These are phyloP conservation scores for Torulaspora pretoriensis DNA, from an alignment of 1,139 yeast species.

Conservation along the genomic window DNA sequence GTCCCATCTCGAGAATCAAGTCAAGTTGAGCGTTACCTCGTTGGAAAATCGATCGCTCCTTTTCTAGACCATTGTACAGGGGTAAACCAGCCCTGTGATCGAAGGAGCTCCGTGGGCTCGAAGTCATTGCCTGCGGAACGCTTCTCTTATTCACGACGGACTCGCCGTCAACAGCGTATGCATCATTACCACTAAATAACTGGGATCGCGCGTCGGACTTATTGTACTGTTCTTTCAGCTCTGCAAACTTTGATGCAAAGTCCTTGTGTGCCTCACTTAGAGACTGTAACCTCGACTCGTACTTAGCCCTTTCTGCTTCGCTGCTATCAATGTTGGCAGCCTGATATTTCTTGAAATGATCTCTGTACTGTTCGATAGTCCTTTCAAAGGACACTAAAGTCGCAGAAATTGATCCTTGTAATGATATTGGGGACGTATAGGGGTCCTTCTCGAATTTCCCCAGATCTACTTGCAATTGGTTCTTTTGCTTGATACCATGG, in stretches of 20 bases:
- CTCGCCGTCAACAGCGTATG: constrained; percentile 28
- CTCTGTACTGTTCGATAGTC: constrained; percentile 68
- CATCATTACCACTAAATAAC: constrained; percentile 25
- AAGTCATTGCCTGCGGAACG: constrained; percentile 24
- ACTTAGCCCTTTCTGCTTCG: constrained; percentile 43
- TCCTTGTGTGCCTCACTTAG: constrained; percentile 59
- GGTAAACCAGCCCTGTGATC: constrained; percentile 34
- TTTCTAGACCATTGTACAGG: constrained; percentile 61
- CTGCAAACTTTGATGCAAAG: constrained; percentile 55
- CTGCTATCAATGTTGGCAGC: constrained; percentile 38
- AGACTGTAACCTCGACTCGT: constrained; percentile 55
- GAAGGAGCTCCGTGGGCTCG: constrained; percentile 16
- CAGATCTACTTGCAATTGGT: constrained; percentile 64
- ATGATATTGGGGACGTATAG: constrained; percentile 64
- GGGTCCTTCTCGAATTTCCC: constrained; percentile 62
- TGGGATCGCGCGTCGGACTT: constrained; percentile 38
- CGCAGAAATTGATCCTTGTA: constrained; percentile 79
- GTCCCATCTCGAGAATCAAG: constrained; percentile 85
- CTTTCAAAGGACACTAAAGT: constrained; percentile 70
- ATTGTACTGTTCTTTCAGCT: constrained; percentile 63
- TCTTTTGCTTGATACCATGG: constrained; percentile 84
- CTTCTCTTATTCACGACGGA: constrained; percentile 28
- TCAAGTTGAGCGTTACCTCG: constrained; percentile 81
- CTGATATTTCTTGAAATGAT: constrained; percentile 59
- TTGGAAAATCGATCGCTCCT: constrained; percentile 61